Conservation (phyloP, 768 basidiomycete species). For the Phaeotremella fagi region DNA sequence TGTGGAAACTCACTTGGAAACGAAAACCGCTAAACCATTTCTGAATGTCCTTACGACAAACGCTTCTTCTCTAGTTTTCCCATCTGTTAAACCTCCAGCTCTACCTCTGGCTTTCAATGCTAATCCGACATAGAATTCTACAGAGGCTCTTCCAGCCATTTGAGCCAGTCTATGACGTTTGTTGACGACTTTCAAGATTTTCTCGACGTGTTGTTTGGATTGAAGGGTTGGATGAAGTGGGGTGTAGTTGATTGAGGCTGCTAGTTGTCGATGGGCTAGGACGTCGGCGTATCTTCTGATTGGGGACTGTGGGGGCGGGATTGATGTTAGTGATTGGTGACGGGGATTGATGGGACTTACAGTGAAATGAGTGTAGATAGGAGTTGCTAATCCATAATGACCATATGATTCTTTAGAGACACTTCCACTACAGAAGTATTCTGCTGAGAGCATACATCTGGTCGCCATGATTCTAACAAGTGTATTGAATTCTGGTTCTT, state of each 20-base stretch:
- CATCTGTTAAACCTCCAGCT: slow-evolving; percentile 43
- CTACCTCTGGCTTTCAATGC: slow-evolving; percentile 63
- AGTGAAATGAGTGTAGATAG: slow-evolving; percentile 98
- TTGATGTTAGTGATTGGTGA: not conserved
- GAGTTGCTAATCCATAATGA: slow-evolving; percentile 94
- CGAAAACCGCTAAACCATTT: slow-evolving; percentile 95
- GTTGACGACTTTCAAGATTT: slow-evolving; percentile 78
- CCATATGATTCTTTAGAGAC: slow-evolving; percentile 87
- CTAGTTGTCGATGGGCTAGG: slow-evolving; percentile 84
- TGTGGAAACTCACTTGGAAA: slow-evolving; percentile 66
- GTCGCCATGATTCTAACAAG: slow-evolving; percentile 99
- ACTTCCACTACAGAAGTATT: slow-evolving; percentile 95
- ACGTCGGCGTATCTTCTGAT: slow-evolving; percentile 96
- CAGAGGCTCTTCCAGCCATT: slow-evolving; percentile 92
- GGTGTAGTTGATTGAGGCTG: slow-evolving; percentile 78
- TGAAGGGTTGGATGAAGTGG: slow-evolving; percentile 83
- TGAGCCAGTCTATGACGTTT: slow-evolving; percentile 92
- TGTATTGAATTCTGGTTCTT: slow-evolving; percentile 88
- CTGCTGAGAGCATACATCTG: slow-evolving; percentile 94
- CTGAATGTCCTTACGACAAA: slow-evolving; percentile 83
- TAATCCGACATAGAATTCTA: slow-evolving; percentile 95
- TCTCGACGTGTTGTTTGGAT: slow-evolving; percentile 81
- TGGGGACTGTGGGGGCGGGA: slow-evolving; percentile 56
- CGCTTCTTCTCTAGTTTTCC: slow-evolving; percentile 39
- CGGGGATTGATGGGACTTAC: slow-evolving; percentile 17